Base-by-base conservation (phyloP, 257 asterid genomes). In the Marsdenia floribunda region DNA sequence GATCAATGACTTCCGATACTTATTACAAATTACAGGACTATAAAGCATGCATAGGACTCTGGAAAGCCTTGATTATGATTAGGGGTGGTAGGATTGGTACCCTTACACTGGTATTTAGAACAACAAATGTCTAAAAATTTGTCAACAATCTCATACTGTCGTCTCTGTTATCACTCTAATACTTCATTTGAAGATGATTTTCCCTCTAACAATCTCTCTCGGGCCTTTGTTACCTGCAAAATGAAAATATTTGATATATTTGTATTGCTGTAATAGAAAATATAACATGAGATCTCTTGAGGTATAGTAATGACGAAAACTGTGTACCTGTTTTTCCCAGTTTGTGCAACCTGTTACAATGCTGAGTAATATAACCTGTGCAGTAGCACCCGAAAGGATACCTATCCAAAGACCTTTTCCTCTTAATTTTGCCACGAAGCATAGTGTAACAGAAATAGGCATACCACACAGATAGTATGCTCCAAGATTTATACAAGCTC, bases 381-480 rank as follows among this genome's bases (percentile, higher is more conserved):
- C 44, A 0, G 83, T 54, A 16, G 92, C 86, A 47, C 98, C 98
- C 0, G 80, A 80, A 1, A 91, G 80, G 55, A 88, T 47, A 6
- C 98, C 96, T 9, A 84, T 85, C 97, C 96, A 93, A 11, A 91
- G 93, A 13, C 98, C 98, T 80, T 76, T 84, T 3, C 96, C 96
- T 80, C 96, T 84, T 19, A 86, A 64, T 18, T 84, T 42, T 4
- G 82, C 46, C 92, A 90, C 79, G 79, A 91, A 93, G 58, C 85
- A 86, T 76, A 93, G 84, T 33, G 72, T 21, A 37, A 81, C 89
- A 53, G 97, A 91, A 24, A 88, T 83, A 0, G 98, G 97, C 58
- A 93, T 87, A 38, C 97, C 98, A 14, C 75, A 88, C 0, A 87
- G 92, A 76, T 93, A 93, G 72, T 85, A 93, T 37, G 97, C 87